phyloP scores from a whole-genome alignment of 1,284 basidiomycete genomes.

The Cronartium ribicola region DNA sequence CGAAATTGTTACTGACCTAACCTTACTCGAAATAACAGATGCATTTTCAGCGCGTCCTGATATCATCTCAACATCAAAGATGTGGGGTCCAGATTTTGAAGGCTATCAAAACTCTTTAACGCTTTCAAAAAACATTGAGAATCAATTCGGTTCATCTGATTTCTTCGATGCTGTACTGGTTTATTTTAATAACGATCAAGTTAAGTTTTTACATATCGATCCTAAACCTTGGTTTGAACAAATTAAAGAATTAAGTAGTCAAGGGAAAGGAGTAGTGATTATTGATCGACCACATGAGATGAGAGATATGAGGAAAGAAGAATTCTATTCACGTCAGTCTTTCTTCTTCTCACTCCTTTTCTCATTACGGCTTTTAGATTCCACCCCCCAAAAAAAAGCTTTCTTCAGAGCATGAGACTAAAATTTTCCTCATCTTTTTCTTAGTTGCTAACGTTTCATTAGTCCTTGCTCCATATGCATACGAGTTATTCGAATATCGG shows the following conservation, averaged over 20 bases:
- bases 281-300: conserved; percentile 41
- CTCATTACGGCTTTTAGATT: not conserved
- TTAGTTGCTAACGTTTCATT: conserved; percentile 33
- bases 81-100: conserved; percentile 39
- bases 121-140: conserved; percentile 26
- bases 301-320: conserved; percentile 37
- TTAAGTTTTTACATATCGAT: conserved; percentile 35
- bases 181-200: conserved; percentile 41
- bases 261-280: conserved; percentile 34
- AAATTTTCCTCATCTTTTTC: not conserved
- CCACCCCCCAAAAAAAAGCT: not conserved
- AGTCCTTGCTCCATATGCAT: conserved; percentile 37
- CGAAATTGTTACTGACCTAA: not conserved
- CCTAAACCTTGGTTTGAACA: conserved; percentile 39
- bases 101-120: conserved; percentile 5
- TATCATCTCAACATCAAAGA: conserved; percentile 15
- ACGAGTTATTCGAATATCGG: conserved; percentile 41
- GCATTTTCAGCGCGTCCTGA: conserved; percentile 23
- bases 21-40: conserved; percentile 4
- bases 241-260: conserved; percentile 25
- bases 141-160: conserved; percentile 16
- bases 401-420: not conserved
- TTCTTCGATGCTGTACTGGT: conserved; percentile 36
- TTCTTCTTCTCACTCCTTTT: not conserved
- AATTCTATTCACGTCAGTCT: conserved; percentile 31